Evolutionary conservation across 1,139 yeast genomes (phyloP), one percentile per base, ranked within the genome.

Genomic region (Tardiomyces digboiensis): DNA sequence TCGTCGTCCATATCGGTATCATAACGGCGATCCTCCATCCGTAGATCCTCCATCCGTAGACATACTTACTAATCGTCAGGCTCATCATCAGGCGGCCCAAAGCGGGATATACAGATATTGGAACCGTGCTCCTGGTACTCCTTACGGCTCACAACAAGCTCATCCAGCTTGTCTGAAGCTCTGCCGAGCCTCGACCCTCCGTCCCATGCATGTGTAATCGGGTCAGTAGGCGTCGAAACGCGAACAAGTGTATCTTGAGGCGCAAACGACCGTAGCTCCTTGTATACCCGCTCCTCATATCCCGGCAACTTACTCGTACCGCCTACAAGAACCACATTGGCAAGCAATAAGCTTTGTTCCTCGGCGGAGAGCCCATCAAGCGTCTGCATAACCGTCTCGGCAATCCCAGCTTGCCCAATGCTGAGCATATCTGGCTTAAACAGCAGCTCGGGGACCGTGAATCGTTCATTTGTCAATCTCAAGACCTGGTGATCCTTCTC

Each of bases 61-160:
- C n/a, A n/a, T n/a, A n/a, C n/a, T n/a, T n/a, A n/a, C n/a, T n/a
- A n/a, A n/a, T n/a, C n/a, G n/a, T n/a, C n/a, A n/a, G n/a, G n/a
- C 39, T 33, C 37, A n/a, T 19, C 20, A 7, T 26, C 20, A 16
- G 29, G 21, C 21, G 37, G 33, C 8, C 50, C 48, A 39, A 55
- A 53, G 40, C 49, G 51, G 16, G 46, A 43, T 7, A 52, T 39
- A 42, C 64, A 61, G 2, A 56, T 41, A 41, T 54, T 54, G n/a
- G 81, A 72, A 0, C 97, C 97, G 58, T 85, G 83, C 62, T 89
- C 97, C 54, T 78, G 74, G 58, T 88, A 89, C 45, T 89, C 97
- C 49, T 79, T 78, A 49, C 79, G 77, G 1, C 93, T 74, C 20
- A 89, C 78, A 49, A 78, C 71, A 7, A 82, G 74, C 43, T 74